These are phyloP conservation scores for Amanita molliuscula DNA, from an alignment of 768 basidiomycete genomes.

Conservation along the genomic window DNA sequence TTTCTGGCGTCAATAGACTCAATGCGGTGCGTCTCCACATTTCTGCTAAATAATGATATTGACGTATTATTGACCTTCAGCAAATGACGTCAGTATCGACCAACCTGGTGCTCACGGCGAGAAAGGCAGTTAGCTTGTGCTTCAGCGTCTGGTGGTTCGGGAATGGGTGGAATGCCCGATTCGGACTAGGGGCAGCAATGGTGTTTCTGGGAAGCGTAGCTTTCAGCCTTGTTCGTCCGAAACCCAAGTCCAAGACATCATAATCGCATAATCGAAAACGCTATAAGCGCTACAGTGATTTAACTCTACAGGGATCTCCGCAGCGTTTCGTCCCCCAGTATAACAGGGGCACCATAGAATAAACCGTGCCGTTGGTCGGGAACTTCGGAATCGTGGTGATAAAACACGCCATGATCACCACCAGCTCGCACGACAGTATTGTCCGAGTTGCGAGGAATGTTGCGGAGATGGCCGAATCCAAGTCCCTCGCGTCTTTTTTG, in stretches of 20 bases:
- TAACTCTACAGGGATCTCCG: neutral
- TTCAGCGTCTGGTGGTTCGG: constrained; percentile 84
- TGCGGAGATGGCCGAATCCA: neutral
- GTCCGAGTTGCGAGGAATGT: neutral
- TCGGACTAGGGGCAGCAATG: constrained; percentile 60
- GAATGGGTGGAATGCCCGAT: constrained; percentile 54
- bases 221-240: constrained; percentile 31
- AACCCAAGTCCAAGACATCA: constrained; percentile 14
- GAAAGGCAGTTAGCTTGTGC: constrained; percentile 73
- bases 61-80: constrained; percentile 20
- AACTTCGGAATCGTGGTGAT: neutral
- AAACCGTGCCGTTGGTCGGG: too few relatives aligned
- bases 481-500: too few relatives aligned
- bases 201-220: constrained; percentile 62
- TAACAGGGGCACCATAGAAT: too few relatives aligned
- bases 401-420: neutral
- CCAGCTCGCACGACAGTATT: neutral
- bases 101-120: constrained; percentile 67
- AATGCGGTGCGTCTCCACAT: constrained; percentile 50
- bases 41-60: constrained; percentile 2
- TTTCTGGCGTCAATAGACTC: constrained; percentile 72
- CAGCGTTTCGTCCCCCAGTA: too few relatives aligned
- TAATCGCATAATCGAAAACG: constrained; percentile 1
- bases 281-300: neutral
- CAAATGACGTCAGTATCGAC: constrained; percentile 74